A percentile compares a stretch with the other conserved stretches of the same genome.
Conservation (phyloP, 2,329 filamentous ascomycete genomes). For the Fusarium albosuccineum region DNA sequence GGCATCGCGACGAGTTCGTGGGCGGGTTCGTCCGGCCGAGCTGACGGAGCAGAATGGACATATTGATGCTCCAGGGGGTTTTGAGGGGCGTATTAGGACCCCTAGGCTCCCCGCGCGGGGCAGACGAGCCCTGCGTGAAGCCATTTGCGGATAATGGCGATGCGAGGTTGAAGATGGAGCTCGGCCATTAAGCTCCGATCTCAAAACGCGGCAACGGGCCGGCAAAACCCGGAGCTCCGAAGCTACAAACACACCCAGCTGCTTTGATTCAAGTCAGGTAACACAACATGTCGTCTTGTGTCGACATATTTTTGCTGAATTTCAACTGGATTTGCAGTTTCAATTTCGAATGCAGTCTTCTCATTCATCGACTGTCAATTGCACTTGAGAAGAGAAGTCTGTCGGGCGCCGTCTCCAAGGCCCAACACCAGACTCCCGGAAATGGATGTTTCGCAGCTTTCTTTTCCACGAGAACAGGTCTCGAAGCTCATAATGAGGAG, state of each 20-base stretch:
- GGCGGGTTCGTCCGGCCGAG: constrained; percentile 36
- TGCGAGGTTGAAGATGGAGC: constrained; percentile 32
- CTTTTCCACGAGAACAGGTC: constrained; percentile 51
- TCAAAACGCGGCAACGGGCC: constrained; percentile 40
- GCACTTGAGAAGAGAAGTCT: constrained; percentile 39
- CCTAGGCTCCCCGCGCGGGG: constrained; percentile 46
- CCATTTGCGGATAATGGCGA: constrained; percentile 47
- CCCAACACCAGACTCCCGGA: constrained; percentile 64
- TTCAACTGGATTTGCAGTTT: background rate
- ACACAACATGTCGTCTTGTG: no score
- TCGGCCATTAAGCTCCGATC: constrained; percentile 39
- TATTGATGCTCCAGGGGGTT: constrained; percentile 32
- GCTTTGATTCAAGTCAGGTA: no score
- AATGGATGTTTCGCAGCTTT: constrained; percentile 53
- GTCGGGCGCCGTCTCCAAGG: constrained; percentile 65
- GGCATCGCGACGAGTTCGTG: constrained; percentile 41
- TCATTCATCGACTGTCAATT: background rate
- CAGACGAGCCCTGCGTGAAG: constrained; percentile 48
- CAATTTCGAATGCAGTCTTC: background rate
- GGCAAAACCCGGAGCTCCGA: constrained; percentile 45
- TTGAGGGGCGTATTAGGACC: constrained; percentile 39
- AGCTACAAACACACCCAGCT: no score
- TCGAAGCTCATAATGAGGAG: constrained; percentile 59
- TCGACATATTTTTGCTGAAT: no score
- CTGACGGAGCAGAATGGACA: constrained; percentile 51